phyloP scores from a whole-genome alignment of 2,329 filamentous ascomycete species.

The Apiospora malaysiana region DNA sequence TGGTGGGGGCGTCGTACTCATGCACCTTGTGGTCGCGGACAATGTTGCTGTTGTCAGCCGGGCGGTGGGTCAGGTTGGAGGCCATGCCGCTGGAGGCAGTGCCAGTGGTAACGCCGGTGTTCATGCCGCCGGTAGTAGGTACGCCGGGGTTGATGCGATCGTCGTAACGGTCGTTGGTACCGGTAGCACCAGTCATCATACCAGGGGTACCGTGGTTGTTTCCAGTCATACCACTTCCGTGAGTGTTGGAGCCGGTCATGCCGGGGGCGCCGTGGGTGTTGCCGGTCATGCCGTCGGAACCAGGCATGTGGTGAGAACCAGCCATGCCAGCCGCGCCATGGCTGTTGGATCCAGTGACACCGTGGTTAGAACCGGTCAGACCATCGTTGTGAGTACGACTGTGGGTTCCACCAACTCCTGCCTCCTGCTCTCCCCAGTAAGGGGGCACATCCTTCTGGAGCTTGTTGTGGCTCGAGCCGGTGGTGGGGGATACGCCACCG shows the following conservation, averaged over 20 bases:
- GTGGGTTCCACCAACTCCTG: neutral
- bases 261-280: neutral
- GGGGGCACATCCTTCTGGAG: slow-evolving; percentile 25
- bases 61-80: slow-evolving; percentile 17
- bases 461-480: slow-evolving; percentile 23
- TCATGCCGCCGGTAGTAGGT: slow-evolving; percentile 25
- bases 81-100: slow-evolving; percentile 18
- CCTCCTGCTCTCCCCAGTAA: slow-evolving; percentile 20
- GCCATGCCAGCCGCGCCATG: neutral
- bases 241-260: neutral
- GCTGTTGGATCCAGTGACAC: neutral
- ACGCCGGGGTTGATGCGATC: slow-evolving; percentile 24
- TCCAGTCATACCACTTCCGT: neutral
- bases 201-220: neutral
- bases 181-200: neutral
- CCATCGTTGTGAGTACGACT: neutral
- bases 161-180: neutral
- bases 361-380: neutral
- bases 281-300: no score
- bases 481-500: no score
- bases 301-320: neutral
- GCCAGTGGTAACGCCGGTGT: slow-evolving; percentile 16
- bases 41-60: slow-evolving; percentile 20
- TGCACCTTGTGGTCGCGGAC: slow-evolving; percentile 24
- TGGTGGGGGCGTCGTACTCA: slow-evolving; percentile 25